Percentiles rank a stretch among this genome's conserved stretches.
Evolutionary conservation across 1,139 yeast species (phyloP).

Genomic region (Blastobotrys ciferrii): DNA sequence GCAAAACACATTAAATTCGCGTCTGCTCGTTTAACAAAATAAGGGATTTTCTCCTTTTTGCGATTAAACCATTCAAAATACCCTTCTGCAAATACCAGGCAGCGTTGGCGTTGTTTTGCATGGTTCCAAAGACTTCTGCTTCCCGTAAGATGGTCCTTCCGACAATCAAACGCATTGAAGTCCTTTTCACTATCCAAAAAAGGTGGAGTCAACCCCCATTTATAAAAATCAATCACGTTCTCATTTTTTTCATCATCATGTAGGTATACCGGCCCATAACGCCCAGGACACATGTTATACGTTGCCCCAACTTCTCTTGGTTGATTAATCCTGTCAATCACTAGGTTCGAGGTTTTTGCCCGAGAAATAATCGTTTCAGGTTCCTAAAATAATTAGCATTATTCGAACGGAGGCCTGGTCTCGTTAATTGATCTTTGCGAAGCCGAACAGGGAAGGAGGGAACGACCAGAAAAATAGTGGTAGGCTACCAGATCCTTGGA

Average conservation of each 20-base stretch:
- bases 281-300: constrained; percentile 53
- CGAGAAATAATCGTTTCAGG: neutral
- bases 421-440: too few relatives aligned
- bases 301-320: constrained; percentile 27
- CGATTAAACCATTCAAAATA: constrained; percentile 73
- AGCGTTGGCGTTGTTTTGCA: constrained; percentile 42
- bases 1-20: constrained; percentile 61
- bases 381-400: neutral
- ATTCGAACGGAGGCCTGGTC: neutral
- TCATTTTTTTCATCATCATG: neutral
- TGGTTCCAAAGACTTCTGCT: constrained; percentile 32
- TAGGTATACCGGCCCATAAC: constrained; percentile 46
- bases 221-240: constrained; percentile 41
- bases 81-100: constrained; percentile 78
- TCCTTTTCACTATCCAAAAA: constrained; percentile 44
- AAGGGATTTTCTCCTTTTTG: constrained; percentile 50
- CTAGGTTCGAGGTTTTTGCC: neutral
- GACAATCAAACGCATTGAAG: constrained; percentile 36
- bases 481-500: too few relatives aligned
- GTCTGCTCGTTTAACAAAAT: constrained; percentile 57
- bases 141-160: constrained; percentile 32
- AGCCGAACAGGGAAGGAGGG: too few relatives aligned
- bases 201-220: constrained; percentile 60
- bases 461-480: too few relatives aligned
- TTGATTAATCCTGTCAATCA: constrained; percentile 17